Conservation (phyloP, 257 asterid species). For the Solanum tarapatanum region DNA sequence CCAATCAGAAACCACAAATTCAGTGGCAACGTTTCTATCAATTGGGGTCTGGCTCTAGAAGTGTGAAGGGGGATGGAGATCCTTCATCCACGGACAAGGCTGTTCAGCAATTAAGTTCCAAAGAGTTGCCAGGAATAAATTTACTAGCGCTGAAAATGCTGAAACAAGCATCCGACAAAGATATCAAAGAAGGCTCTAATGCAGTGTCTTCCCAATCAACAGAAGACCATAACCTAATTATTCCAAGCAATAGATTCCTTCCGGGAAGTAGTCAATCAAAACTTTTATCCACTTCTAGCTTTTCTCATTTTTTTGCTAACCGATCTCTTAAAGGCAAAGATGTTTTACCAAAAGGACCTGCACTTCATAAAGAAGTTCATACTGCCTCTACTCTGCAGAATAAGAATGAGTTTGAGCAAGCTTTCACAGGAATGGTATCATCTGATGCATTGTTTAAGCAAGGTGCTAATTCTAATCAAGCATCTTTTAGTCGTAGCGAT, state of each 20-base stretch:
- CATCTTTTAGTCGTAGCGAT: neutral
- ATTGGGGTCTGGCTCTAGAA: neutral
- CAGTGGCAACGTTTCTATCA: slow-evolving; percentile 1
- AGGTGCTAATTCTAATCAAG: neutral
- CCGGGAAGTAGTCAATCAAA: slow-evolving; percentile 6
- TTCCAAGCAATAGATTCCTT: neutral
- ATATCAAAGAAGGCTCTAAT: slow-evolving; percentile 4
- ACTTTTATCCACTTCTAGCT: slow-evolving; percentile 19
- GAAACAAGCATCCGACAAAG: neutral
- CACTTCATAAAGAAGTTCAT: neutral
- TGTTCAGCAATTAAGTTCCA: neutral
- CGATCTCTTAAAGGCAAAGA: slow-evolving; percentile 11
- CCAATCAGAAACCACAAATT: neutral
- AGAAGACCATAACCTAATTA: neutral
- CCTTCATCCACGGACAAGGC: neutral
- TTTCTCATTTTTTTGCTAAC: slow-evolving; percentile 16
- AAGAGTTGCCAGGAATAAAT: neutral
- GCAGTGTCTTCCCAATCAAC: slow-evolving; percentile 3
- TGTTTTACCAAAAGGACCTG: neutral
- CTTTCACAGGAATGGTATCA: neutral
- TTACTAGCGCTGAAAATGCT: neutral
- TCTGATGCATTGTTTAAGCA: neutral
- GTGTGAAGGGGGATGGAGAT: neutral
- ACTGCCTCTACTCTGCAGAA: neutral
- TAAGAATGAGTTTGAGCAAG: neutral